Conservation (phyloP, 306 rosid species). For the Psophocarpus tetragonolobus region DNA sequence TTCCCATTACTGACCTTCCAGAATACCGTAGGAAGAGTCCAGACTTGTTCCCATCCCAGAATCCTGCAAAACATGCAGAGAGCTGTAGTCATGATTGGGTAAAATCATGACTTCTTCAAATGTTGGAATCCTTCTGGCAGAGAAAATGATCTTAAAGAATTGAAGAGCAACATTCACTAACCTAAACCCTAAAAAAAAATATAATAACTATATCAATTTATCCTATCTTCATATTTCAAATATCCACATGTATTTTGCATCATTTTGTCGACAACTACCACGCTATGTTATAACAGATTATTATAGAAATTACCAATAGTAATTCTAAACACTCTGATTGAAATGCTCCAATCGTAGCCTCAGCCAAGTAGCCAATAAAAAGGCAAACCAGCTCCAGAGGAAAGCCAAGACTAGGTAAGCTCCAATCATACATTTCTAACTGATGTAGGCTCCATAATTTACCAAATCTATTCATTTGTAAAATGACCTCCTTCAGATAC, state of each 20-base stretch:
- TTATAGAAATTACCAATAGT: constrained; percentile 23
- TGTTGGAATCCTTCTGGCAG: background rate
- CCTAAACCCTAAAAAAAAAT: too few relatives aligned
- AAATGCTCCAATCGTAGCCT: constrained; percentile 21
- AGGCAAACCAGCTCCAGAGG: background rate
- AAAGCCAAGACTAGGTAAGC: constrained; percentile 9
- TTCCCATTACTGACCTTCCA: constrained; percentile 17
- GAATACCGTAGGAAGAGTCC: background rate
- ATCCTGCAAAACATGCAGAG: constrained; percentile 14
- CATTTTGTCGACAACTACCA: background rate
- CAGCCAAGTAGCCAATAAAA: constrained; percentile 14
- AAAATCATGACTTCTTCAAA: background rate
- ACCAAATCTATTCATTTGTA: constrained; percentile 35
- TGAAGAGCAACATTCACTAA: constrained; percentile 11
- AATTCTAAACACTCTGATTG: constrained; percentile 12
- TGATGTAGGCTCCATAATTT: background rate
- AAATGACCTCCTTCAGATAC: constrained; percentile 40
- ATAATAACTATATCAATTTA: constrained; percentile 7
- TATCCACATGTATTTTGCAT: background rate
- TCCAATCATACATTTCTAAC: background rate
- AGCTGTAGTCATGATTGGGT: background rate
- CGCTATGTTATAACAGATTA: background rate
- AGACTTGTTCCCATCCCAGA: constrained; percentile 9
- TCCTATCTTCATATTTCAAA: background rate
- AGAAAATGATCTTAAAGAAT: constrained; percentile 1